phyloP scores from a whole-genome alignment of 805 yeast species.

The Blastobotrys americana region DNA sequence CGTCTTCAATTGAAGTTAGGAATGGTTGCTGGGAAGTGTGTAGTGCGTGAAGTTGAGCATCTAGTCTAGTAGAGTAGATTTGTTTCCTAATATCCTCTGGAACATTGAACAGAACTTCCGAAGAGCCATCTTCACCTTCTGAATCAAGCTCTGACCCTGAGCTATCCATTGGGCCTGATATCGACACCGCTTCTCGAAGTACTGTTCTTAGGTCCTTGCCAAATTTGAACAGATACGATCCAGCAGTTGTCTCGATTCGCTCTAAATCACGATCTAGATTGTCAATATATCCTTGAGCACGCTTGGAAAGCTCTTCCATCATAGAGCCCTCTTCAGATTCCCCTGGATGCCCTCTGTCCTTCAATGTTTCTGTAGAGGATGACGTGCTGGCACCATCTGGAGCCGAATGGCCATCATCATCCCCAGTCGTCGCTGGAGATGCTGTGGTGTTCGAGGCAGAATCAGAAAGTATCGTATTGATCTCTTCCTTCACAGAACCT shows the following conservation, averaged over 20 bases:
- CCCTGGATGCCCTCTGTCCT: neutral
- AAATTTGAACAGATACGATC: slow-evolving; percentile 48
- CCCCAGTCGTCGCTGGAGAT: neutral
- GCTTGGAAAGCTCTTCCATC: slow-evolving; percentile 29
- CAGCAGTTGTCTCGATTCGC: slow-evolving; percentile 61
- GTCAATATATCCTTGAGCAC: slow-evolving; percentile 60
- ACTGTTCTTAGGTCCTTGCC: slow-evolving; percentile 41
- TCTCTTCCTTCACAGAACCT: slow-evolving; percentile 15
- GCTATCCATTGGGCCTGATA: neutral
- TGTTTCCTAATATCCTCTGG: slow-evolving; percentile 33
- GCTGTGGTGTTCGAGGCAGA: slow-evolving; percentile 13
- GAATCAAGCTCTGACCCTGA: slow-evolving; percentile 9
- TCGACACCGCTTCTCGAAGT: slow-evolving; percentile 36
- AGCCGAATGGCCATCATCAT: neutral
- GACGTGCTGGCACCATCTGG: neutral
- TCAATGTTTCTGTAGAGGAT: neutral
- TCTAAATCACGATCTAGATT: slow-evolving; percentile 69
- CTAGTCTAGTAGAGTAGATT: slow-evolving; percentile 47
- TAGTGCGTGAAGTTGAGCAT: slow-evolving; percentile 52
- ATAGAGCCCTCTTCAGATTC: slow-evolving; percentile 11
- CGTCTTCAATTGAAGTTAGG: slow-evolving; percentile 29
- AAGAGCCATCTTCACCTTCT: slow-evolving; percentile 30
- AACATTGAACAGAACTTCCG: slow-evolving; percentile 40
- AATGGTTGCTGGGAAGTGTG: slow-evolving; percentile 45
- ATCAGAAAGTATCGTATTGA: slow-evolving; percentile 12